Evolutionary conservation across 2,329 filamentous ascomycete genomes (phyloP).

Genomic region (Ophiostoma pallidulum): DNA sequence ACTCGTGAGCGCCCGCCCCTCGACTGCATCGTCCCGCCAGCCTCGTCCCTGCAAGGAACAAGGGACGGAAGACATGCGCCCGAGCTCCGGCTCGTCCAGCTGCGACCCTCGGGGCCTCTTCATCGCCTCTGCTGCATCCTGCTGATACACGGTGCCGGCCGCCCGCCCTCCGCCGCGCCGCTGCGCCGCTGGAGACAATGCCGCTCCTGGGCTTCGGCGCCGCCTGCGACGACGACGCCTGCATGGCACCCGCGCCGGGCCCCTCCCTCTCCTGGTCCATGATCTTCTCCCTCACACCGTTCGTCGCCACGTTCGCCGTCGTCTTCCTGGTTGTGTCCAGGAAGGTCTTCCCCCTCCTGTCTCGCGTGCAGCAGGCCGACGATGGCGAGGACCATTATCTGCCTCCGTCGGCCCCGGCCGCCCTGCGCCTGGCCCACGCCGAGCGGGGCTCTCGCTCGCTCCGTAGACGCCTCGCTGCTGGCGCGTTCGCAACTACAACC

Average conservation of each 20-base stretch:
- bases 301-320: constrained; percentile 58
- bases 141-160: background rate
- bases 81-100: background rate
- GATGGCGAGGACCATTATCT: constrained; percentile 54
- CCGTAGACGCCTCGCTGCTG: constrained; percentile 44
- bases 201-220: constrained; percentile 18
- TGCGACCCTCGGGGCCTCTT: background rate
- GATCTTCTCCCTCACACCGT: constrained; percentile 53
- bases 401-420: constrained; percentile 51
- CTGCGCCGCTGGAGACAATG: constrained; percentile 2
- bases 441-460: constrained; percentile 46
- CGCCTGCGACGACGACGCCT: constrained; percentile 50
- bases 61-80: background rate
- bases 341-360: constrained; percentile 64
- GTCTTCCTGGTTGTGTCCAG: constrained; percentile 54
- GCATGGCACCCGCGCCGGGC: constrained; percentile 36
- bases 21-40: too few relatives aligned
- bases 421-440: constrained; percentile 48
- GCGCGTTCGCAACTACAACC: constrained; percentile 67
- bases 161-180: background rate
- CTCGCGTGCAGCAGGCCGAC: constrained; percentile 39
- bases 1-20: too few relatives aligned
- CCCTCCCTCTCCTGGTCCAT: constrained; percentile 33
- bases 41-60: background rate
- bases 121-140: background rate